Evolutionary conservation across 2,329 filamentous ascomycete genomes (phyloP), one percentile per base, ranked within the genome.

Genomic region (Paecilomyces fulvus): DNA sequence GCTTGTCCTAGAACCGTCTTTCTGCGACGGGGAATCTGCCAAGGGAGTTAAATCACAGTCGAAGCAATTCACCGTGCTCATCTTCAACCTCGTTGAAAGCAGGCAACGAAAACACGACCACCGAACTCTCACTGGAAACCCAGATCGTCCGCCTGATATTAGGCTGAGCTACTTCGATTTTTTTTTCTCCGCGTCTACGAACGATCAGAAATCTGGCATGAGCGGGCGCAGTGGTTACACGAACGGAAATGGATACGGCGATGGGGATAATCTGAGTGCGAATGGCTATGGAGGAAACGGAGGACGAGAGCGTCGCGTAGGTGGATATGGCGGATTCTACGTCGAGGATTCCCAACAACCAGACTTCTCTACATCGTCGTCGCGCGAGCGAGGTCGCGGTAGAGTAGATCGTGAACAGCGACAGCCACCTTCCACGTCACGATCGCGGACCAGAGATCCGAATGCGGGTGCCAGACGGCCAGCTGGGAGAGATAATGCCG

Each of bases 311-410:
- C 70, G 67, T 51, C 71, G 75, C 21, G 65, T 73, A 1, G 75
- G 75, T 49, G 75, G 75, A 23, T 77, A 77, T 56, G 75, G 75
- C 33, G 75, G 75, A 28, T 76, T 77, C 51, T 71, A 72, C 30
- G 58, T 66, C 20, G 71, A 73, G 43, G 51, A 67, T 6, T 59
- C 66, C 30, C 65, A 65, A 54, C 64, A 66, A 49, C 59, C 37
- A 43, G 37, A 43, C 37, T 43, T 49, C 20, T 33, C 59, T 14
- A 25, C 68, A 12, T 60, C 65, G n/a, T 63, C 66, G 17, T 71
- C 71, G 2, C 70, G 70, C 30, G 67, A 71, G 57, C 64, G 66
- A 25, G 64, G 64, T 30, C 67, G 67, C 52, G 71, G 72, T 55
- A 61, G 68, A 56, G 48, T 59, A 49, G 65, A 72, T 9, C 63